Evolutionary conservation across 495 filamentous ascomycete species (phyloP).

Genomic region (Penicillium desertorum): DNA sequence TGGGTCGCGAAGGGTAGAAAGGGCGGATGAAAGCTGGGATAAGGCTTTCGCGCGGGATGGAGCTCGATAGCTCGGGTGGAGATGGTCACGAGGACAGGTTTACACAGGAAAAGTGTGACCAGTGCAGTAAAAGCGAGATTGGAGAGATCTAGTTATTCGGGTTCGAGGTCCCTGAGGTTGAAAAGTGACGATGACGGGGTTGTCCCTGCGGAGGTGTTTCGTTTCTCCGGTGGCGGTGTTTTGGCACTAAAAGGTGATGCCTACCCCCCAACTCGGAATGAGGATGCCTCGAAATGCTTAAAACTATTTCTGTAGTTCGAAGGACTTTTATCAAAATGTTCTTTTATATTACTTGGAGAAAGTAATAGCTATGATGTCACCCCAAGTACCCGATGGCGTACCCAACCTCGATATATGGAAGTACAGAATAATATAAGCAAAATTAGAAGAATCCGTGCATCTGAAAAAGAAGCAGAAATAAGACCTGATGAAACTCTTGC

Average conservation of each 20-base stretch:
- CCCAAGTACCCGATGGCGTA: neutral
- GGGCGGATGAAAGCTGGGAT: slow-evolving; percentile 3
- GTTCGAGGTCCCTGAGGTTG: slow-evolving; percentile 1
- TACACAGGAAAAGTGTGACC: slow-evolving; percentile 4
- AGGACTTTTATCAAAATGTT: neutral
- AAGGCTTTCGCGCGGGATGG: slow-evolving; percentile 7
- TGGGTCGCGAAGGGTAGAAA: slow-evolving; percentile 5
- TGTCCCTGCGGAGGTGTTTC: slow-evolving; percentile 25
- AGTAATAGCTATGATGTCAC: slow-evolving; percentile 8
- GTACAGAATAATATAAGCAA: neutral
- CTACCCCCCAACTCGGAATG: neutral
- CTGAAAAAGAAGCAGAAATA: neutral
- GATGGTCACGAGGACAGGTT: slow-evolving; percentile 3
- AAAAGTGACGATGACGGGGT: slow-evolving; percentile 21
- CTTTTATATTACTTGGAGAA: neutral
- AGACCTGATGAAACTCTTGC: neutral
- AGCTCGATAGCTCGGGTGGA: slow-evolving; percentile 10
- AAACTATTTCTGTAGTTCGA: neutral
- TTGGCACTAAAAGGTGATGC: neutral
- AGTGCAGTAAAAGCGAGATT: neutral
- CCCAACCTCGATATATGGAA: neutral
- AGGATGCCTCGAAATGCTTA: neutral
- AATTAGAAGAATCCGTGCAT: neutral
- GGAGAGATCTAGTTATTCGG: neutral
- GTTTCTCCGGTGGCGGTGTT: slow-evolving; percentile 27